A percentile compares a stretch with the other conserved stretches of the same genome.
Evolutionary conservation across 768 basidiomycete genomes (phyloP).

Genomic region (Arthromyces matolae): DNA sequence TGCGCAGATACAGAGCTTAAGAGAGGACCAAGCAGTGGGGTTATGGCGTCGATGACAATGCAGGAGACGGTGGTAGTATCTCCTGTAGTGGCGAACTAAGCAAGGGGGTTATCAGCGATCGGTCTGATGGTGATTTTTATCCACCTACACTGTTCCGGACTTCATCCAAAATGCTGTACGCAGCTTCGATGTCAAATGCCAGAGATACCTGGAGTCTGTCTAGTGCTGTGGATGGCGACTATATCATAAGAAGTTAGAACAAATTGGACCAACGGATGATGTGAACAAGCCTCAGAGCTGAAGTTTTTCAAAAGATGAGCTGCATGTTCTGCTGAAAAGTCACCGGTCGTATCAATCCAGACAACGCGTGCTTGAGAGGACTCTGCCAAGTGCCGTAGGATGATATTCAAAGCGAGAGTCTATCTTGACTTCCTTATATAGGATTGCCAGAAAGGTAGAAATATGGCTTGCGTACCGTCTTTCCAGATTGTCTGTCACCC

Average conservation of each 20-base stretch:
- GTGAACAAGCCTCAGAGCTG: slow-evolving; percentile 19
- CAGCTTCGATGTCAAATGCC: slow-evolving; percentile 56
- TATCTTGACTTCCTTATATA: too few relatives aligned
- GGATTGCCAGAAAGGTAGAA: too few relatives aligned
- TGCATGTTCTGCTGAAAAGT: slow-evolving; percentile 54
- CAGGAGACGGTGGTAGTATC: slow-evolving; percentile 29
- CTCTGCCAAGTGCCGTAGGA: slow-evolving; percentile 47
- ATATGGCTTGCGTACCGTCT: slow-evolving; percentile 65
- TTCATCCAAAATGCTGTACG: slow-evolving; percentile 46
- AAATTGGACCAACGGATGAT: not conserved
- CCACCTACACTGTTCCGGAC: slow-evolving; percentile 28
- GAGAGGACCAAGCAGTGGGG: slow-evolving; percentile 58
- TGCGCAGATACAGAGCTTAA: slow-evolving; percentile 66
- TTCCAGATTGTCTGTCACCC: slow-evolving; percentile 61
- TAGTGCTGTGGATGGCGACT: slow-evolving; percentile 33
- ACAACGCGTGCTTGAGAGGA: slow-evolving; percentile 37
- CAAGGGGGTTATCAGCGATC: slow-evolving; percentile 2
- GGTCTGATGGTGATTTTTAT: slow-evolving; percentile 2
- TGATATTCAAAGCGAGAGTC: slow-evolving; percentile 59
- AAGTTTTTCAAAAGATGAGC: slow-evolving; percentile 31
- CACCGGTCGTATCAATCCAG: slow-evolving; percentile 75
- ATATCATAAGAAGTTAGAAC: slow-evolving; percentile 2
- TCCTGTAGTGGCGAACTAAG: slow-evolving; percentile 5
- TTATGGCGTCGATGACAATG: slow-evolving; percentile 64
- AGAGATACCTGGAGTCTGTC: slow-evolving; percentile 57